A percentile compares a stretch with the other conserved stretches of the same genome.
phyloP scores from a whole-genome alignment of 768 basidiomycete species.

The Lanmaoa rubissima region DNA sequence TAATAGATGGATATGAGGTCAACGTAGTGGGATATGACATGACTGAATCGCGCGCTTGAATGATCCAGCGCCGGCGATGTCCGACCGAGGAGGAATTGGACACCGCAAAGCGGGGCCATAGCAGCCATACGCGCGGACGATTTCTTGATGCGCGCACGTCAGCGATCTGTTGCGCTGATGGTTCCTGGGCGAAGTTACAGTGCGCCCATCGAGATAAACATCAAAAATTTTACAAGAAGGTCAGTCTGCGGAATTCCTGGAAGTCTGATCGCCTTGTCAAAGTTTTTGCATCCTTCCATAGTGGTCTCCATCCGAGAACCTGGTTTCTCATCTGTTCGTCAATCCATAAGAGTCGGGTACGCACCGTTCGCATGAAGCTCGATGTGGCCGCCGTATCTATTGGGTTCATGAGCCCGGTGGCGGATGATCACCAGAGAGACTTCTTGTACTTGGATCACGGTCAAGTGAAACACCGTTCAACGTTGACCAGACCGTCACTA shows the following conservation, averaged over 20 bases:
- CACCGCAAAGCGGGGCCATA: background rate
- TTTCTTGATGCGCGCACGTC: slow-evolving; percentile 1
- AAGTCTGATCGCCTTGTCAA: slow-evolving; percentile 15
- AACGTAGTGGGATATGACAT: background rate
- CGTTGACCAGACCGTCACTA: slow-evolving; percentile 2
- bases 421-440: slow-evolving; percentile 11
- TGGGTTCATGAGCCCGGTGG: slow-evolving; percentile 16
- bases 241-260: slow-evolving; percentile 5
- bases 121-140: background rate
- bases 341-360: background rate
- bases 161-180: slow-evolving; percentile 19
- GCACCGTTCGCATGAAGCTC: slow-evolving; percentile 1
- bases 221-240: slow-evolving; percentile 17
- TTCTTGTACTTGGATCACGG: slow-evolving; percentile 1
- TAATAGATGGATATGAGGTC: background rate
- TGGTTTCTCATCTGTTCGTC: background rate
- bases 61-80: background rate
- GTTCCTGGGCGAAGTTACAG: slow-evolving; percentile 21
- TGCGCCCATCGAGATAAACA: slow-evolving; percentile 17
- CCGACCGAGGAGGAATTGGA: background rate
- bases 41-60: background rate
- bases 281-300: background rate
- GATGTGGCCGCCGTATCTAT: background rate
- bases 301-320: slow-evolving; percentile 1
- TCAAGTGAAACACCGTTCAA: background rate